Base-by-base conservation (phyloP, 176 grass and related monocot genomes). In the Eleusine coracana region DNA sequence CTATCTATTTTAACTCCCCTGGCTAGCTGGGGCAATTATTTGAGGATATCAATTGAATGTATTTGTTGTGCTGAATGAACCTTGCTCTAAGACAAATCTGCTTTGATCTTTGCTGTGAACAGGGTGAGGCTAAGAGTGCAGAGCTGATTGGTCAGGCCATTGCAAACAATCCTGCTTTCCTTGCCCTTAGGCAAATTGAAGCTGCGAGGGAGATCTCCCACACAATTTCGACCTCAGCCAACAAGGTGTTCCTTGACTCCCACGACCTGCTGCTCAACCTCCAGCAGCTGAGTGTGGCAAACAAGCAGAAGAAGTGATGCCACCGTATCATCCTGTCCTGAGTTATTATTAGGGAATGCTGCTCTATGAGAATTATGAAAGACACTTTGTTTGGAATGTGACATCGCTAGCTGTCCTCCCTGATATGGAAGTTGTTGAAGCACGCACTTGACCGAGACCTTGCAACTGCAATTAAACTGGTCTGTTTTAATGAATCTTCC, bases 71-170 rank as follows among this genome's bases (percentile, higher is more conserved):
- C 42, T 41, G 7, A 78, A 34, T 41, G 7, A 78, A 34, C 40
- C 10, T 28, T 18, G 5, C 23, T 50, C 34, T 56, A 14, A 72
- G 77, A 60, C 72, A 65, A 10, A 76, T 31, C 2, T 87, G 15
- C 15, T 82, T 20, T 71, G 20, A 7, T 14, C 17, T 52, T 1
- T 65, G 28, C 76, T 37, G 20, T 64, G 48, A 56, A 88, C 67
- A 97, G 92, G 90, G 88, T 75, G 95, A 97, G 74, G 92, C 90
- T 31, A 94, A 94, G 86, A 91, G 92, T 86, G 92, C 94, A 2
- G 86, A 97, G 74, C 86, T 97, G 49, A 94, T 97, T 69, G 94
- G 94, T 39, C 77, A 92, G 69, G 95, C 95, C 46, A 92, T 97
- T 18, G 73, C 92, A 50, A 92, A 80, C 83, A 94, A 94, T 68